Evolutionary conservation across 1,284 basidiomycete genomes (phyloP).

Genomic region (Moesziomyces globuligerus): DNA sequence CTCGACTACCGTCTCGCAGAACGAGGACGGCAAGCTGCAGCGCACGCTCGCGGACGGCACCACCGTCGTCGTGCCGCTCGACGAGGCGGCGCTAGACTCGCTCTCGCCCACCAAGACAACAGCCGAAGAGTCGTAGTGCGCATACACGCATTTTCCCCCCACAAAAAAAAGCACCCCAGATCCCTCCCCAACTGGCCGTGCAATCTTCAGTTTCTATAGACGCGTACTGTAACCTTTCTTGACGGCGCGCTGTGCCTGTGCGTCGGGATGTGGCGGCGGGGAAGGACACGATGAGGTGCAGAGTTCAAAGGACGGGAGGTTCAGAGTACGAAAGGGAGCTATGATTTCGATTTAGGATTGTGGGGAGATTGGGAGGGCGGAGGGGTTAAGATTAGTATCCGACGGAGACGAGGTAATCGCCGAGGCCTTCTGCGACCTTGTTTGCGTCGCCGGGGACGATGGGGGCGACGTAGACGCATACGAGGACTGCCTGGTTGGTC

Average conservation of each 20-base stretch:
- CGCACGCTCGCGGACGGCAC: conserved; percentile 59
- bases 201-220: not conserved
- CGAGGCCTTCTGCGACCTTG: conserved; percentile 74
- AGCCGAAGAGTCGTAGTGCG: not conserved
- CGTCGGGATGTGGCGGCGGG: no score
- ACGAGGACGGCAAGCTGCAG: conserved; percentile 53
- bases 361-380: not conserved
- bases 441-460: conserved; percentile 77
- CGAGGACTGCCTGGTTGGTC: conserved; percentile 87
- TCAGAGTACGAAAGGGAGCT: no score
- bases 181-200: not conserved
- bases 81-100: conserved; percentile 57
- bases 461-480: conserved; percentile 80
- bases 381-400: conserved; percentile 63
- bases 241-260: not conserved
- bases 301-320: no score
- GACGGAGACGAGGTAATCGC: conserved; percentile 61
- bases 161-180: not conserved
- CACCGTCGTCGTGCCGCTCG: conserved; percentile 60
- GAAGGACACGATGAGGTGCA: no score
- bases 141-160: not conserved
- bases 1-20: conserved; percentile 29
- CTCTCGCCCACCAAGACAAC: not conserved
- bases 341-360: not conserved
- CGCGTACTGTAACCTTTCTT: not conserved